Conservation (phyloP, 345 rosid species). For the Citrus glauca region DNA sequence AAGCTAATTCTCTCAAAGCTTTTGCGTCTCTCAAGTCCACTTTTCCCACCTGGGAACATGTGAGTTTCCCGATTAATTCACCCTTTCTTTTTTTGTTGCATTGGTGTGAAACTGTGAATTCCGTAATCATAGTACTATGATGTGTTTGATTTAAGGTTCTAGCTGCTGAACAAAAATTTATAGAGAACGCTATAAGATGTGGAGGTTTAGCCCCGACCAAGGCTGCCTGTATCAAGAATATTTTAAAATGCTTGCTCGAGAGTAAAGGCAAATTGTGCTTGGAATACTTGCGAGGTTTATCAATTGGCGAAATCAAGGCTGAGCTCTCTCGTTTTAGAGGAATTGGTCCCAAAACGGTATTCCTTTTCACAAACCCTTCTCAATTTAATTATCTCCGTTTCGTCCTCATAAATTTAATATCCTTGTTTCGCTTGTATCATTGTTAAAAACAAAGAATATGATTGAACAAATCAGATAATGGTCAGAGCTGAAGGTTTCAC, state of each 20-base stretch:
- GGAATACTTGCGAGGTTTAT: conserved; percentile 64
- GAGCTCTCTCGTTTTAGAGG: conserved; percentile 85
- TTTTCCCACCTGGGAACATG: conserved; percentile 73
- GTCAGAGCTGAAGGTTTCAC: not conserved
- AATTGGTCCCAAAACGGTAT: conserved; percentile 83
- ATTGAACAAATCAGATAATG: not conserved
- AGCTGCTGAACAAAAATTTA: conserved; percentile 50
- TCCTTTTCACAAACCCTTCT: not conserved
- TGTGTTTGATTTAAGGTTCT: conserved; percentile 47
- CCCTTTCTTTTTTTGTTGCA: not conserved
- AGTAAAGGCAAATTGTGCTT: conserved; percentile 68
- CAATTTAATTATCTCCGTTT: not conserved
- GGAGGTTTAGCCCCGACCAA: conserved; percentile 90
- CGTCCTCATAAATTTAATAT: not conserved
- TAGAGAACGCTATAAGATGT: conserved; percentile 78
- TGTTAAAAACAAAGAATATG: not conserved
- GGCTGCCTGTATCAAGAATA: conserved; percentile 70
- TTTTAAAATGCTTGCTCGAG: conserved; percentile 51
- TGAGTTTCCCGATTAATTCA: conserved; percentile 20
- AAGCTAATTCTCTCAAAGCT: conserved; percentile 68
- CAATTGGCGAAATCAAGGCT: conserved; percentile 61
- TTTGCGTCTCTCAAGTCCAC: conserved; percentile 67
- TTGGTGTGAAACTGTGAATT: not conserved
- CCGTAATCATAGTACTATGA: not conserved
- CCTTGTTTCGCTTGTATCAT: not conserved